phyloP scores from a whole-genome alignment of 345 rosid genomes.

The Acer campestre region DNA sequence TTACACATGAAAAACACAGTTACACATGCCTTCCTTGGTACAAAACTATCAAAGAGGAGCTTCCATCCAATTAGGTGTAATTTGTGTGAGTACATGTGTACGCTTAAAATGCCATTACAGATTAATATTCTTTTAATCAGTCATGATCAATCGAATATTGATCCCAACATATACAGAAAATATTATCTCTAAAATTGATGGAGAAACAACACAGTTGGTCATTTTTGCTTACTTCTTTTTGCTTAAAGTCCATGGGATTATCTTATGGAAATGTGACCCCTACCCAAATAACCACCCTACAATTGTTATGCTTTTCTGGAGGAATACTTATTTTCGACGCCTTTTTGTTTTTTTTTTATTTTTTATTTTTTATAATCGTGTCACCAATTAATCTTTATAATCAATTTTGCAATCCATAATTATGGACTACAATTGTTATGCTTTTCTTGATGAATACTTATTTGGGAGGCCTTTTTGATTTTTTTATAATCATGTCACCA shows the following conservation, averaged over 20 bases:
- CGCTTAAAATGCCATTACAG: not conserved
- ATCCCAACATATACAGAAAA: not conserved
- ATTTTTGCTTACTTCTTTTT: not conserved
- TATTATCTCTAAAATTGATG: not conserved
- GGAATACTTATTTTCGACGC: not conserved
- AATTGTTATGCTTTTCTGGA: not conserved
- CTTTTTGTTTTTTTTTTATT: not conserved
- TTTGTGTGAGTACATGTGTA: not conserved
- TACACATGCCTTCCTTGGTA: too few species aligned
- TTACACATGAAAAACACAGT: not conserved
- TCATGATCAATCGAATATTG: not conserved
- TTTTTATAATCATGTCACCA: too few species aligned
- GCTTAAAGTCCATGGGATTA: slow-evolving; percentile 1
- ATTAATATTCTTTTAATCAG: too few species aligned
- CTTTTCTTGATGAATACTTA: not conserved
- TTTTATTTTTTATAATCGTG: too few species aligned
- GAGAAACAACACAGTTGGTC: not conserved
- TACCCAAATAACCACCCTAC: not conserved
- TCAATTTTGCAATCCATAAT: not conserved
- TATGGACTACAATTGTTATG: not conserved
- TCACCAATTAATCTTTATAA: not conserved
- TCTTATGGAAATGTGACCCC: not conserved
- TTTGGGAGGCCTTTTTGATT: not conserved
- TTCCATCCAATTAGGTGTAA: not conserved
- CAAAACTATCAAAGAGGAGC: not conserved